phyloP scores from a whole-genome alignment of 2,329 filamentous ascomycete species.

The Colletotrichum lupini region DNA sequence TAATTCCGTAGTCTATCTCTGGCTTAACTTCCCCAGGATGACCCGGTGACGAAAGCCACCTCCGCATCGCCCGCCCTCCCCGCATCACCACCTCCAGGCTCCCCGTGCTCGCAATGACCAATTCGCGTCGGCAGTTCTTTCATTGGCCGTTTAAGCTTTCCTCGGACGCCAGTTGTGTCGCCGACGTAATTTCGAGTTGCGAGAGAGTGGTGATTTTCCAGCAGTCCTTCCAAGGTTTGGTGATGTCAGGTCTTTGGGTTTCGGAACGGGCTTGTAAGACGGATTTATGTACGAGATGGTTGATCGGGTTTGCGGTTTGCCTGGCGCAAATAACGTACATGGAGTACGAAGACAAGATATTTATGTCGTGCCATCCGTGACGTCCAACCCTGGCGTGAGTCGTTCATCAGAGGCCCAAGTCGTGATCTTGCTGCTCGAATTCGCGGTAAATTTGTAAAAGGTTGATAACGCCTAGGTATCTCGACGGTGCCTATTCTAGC shows the following conservation, averaged over 20 bases:
- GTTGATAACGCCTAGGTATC: not conserved
- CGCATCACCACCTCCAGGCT: constrained; percentile 1
- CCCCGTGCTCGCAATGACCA: not conserved
- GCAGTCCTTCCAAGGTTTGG: not conserved
- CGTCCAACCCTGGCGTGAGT: not conserved
- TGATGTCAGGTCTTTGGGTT: constrained; percentile 1
- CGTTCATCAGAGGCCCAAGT: not conserved
- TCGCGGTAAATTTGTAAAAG: not conserved
- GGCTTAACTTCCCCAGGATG: not conserved
- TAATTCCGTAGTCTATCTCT: not conserved
- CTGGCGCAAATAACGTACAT: not conserved
- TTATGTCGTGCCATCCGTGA: not conserved
- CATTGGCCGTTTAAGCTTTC: constrained; percentile 11
- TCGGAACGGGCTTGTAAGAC: not conserved
- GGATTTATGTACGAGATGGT: not conserved
- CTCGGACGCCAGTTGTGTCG: constrained; percentile 8
- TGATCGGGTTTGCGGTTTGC: not conserved
- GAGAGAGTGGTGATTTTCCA: not conserved
- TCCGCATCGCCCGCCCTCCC: constrained; percentile 10
- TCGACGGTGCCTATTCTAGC: not conserved
- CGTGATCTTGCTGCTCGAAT: not conserved
- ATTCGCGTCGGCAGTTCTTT: constrained; percentile 17
- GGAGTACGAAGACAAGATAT: not conserved
- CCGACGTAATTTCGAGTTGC: not conserved
- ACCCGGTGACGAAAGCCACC: not conserved